Conservation (phyloP, 2,329 filamentous ascomycete genomes). For the Teratosphaeria viscida region DNA sequence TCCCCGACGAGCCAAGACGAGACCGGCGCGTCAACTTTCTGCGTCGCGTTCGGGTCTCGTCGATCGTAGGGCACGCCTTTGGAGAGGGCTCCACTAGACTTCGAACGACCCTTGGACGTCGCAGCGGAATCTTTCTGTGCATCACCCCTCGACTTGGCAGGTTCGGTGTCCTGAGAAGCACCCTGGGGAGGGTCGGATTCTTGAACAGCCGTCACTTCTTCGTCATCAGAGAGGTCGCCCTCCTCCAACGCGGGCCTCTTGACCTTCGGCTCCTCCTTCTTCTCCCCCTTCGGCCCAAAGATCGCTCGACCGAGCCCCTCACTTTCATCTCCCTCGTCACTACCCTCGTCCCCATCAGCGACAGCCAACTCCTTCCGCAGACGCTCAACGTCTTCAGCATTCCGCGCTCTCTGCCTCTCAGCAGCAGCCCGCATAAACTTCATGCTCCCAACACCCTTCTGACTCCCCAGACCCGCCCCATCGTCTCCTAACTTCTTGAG, state of each 20-base stretch:
- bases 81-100: conserved; percentile 18
- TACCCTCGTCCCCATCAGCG: conserved; percentile 46
- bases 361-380: conserved; percentile 59
- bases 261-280: conserved; percentile 21
- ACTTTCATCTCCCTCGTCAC: conserved; percentile 40
- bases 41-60: conserved; percentile 4
- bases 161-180: conserved; percentile 1
- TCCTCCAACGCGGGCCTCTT: conserved; percentile 51
- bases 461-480: conserved; percentile 24
- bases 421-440: conserved; percentile 93
- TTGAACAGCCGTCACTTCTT: conserved; percentile 17
- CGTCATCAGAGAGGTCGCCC: conserved; percentile 39
- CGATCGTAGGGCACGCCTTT: conserved; percentile 7
- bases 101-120: conserved; percentile 12
- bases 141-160: too few relatives aligned
- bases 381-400: conserved; percentile 54
- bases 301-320: conserved; percentile 57
- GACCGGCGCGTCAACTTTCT: neutral
- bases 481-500: conserved; percentile 31
- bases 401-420: conserved; percentile 62
- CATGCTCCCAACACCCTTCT: conserved; percentile 63
- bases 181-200: conserved; percentile 1
- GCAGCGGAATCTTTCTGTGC: neutral
- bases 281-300: conserved; percentile 46
- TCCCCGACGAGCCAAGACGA: conserved; percentile 6